Evolutionary conservation across 345 rosid genomes (phyloP), one percentile per base, ranked within the genome.

Genomic region (Arabis hirsuta): DNA sequence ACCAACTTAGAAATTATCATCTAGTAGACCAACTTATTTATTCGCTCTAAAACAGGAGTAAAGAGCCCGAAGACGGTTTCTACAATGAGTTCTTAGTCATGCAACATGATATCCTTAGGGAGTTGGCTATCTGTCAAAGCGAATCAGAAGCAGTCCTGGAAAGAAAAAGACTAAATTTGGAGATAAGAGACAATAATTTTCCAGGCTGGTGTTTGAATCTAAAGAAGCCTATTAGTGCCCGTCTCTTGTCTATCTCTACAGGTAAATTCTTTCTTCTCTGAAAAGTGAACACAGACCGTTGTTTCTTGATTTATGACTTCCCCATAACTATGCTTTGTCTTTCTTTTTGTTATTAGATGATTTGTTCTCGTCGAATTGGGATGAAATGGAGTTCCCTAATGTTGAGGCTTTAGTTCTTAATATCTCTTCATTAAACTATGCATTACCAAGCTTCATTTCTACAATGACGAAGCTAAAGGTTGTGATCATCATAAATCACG

Each of bases 101-200:
- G 36, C 87, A 83, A 59, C 90, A 87, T 54, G 87, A 81, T 76
- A 74, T 81, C 61, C 79, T 87, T 1, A 82, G 86, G 58, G 86
- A 89, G 48, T 72, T 87, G 45, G 81, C 77, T 48, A 73, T 83
- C 76, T 13, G n/a, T 48, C 81, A 50, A 48, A 78, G 82, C 52
- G 8, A 12, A 7, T 54, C 39, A 2, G 65, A 39, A 2, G 55
- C 12, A 52, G 12, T 13, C 0, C 42, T 58, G 19, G 64, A 66
- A 55, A 73, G 67, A 27, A 55, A 79, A 61, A 82, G 84, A 72
- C 24, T 85, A 3, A 75, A 81, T 43, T 9, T 84, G 55, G 83
- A 79, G 56, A 57, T 77, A 3, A 13, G 2, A 45, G 52, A 72
- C 29, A 62, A 78, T 13, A 3, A 31, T 2, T 62, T 81, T 72